Conservation (phyloP, 2,329 filamentous ascomycete genomes). For the Calonectria montana region DNA sequence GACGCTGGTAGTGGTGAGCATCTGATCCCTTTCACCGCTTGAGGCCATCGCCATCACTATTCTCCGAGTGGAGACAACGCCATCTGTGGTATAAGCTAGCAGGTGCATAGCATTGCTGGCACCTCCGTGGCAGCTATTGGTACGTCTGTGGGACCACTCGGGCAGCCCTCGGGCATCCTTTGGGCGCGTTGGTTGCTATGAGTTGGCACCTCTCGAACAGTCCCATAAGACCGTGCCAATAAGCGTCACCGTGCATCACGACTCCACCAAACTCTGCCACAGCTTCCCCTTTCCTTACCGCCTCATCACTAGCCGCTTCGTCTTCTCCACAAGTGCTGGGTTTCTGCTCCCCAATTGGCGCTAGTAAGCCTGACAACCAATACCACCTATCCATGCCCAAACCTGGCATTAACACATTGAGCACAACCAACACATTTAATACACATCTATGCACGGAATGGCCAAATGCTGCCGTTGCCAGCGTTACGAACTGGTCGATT, state of each 20-base stretch:
- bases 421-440: not conserved
- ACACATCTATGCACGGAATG: not conserved
- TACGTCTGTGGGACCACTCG: constrained; percentile 10
- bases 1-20: not conserved
- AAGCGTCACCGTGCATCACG: not conserved
- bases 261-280: not conserved
- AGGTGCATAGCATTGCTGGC: not conserved
- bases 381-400: not conserved
- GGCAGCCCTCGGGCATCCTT: constrained; percentile 2
- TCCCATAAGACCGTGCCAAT: constrained; percentile 6
- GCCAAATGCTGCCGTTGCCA: not conserved
- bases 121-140: constrained; percentile 5
- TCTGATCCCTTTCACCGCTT: constrained; percentile 5
- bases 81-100: not conserved
- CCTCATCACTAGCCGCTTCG: not conserved
- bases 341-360: not conserved
- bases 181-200: not conserved
- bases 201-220: constrained; percentile 4
- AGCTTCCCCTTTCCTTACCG: not conserved
- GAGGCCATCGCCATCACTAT: not conserved
- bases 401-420: not conserved
- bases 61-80: not conserved
- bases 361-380: not conserved
- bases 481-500: not conserved
- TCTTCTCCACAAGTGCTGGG: not conserved